phyloP scores from a whole-genome alignment of 805 yeast genomes.

The Lachancea kluyveri region DNA sequence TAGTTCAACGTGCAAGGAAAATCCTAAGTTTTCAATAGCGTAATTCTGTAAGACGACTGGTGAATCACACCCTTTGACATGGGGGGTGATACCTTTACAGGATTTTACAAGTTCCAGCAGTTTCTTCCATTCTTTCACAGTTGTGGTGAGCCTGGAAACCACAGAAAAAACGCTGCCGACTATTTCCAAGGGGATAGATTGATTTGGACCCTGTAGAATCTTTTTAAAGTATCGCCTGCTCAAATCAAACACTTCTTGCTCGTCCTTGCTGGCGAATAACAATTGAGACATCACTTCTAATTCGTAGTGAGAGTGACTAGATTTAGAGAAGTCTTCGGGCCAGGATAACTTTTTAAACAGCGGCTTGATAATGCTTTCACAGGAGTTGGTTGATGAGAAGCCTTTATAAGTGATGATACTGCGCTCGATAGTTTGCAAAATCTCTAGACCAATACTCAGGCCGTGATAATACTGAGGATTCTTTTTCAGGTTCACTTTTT shows the following conservation, averaged over 20 bases:
- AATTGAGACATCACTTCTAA: constrained; percentile 28
- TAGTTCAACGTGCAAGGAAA: constrained; percentile 38
- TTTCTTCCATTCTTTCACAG: constrained; percentile 51
- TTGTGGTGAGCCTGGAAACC: constrained; percentile 34
- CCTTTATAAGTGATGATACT: constrained; percentile 9
- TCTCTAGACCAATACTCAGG: constrained; percentile 23
- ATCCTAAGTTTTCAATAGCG: constrained; percentile 52
- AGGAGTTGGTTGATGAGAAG: neutral
- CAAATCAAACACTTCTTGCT: constrained; percentile 22
- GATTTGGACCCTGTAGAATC: constrained; percentile 46
- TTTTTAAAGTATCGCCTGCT: constrained; percentile 41
- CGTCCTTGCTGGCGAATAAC: constrained; percentile 16
- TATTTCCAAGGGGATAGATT: constrained; percentile 47
- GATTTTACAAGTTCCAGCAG: constrained; percentile 47
- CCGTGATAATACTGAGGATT: constrained; percentile 19
- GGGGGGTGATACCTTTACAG: constrained; percentile 38
- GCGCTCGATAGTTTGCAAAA: constrained; percentile 18
- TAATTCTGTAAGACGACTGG: constrained; percentile 39
- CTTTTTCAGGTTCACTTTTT: constrained; percentile 13
- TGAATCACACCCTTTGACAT: constrained; percentile 16
- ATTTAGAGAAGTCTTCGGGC: constrained; percentile 24
- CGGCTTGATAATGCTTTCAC: constrained; percentile 9
- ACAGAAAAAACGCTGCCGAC: constrained; percentile 40
- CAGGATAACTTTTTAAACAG: constrained; percentile 33
- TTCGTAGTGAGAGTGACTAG: constrained; percentile 32